Conservation (phyloP, 805 yeast species). For the Millerozyma acaciae region DNA sequence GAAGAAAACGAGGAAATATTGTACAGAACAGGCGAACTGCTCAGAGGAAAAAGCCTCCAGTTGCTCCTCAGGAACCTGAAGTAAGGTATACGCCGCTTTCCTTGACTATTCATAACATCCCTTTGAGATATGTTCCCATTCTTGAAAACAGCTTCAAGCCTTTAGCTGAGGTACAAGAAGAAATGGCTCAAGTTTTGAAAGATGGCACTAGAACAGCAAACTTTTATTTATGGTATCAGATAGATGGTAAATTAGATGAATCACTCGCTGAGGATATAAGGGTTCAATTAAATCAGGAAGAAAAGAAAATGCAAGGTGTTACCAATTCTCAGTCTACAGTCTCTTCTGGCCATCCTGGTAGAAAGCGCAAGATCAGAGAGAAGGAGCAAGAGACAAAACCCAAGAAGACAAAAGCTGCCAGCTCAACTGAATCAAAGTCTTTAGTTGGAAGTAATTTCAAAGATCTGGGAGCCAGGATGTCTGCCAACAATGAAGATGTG, state of each 20-base stretch:
- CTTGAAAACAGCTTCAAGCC: conserved; percentile 62
- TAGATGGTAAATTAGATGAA: conserved; percentile 73
- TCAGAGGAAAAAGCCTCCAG: conserved; percentile 13
- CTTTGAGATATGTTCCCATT: conserved; percentile 60
- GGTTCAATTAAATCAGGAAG: conserved; percentile 51
- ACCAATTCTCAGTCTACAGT: conserved; percentile 12
- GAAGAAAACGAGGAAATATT: conserved; percentile 14
- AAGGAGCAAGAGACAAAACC: conserved; percentile 15
- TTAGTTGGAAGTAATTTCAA: no score
- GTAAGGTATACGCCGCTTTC: conserved; percentile 60
- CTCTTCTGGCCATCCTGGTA: conserved; percentile 15
- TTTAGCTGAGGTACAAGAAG: conserved; percentile 48
- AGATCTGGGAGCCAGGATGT: no score
- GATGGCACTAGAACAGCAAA: conserved; percentile 59
- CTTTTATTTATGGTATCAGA: conserved; percentile 76
- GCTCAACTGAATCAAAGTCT: no score
- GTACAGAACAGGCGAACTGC: conserved; percentile 6
- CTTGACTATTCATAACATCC: conserved; percentile 60
- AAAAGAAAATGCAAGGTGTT: conserved; percentile 42
- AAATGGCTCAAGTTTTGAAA: conserved; percentile 59
- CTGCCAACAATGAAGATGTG: no score
- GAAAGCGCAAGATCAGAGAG: conserved; percentile 34
- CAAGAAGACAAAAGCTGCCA: conserved; percentile 13
- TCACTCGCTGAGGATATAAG: conserved; percentile 61
- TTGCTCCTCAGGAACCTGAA: conserved; percentile 41